These are phyloP conservation scores for Thelonectria blattea DNA, from an alignment of 2,329 filamentous ascomycete species.

Conservation along the genomic window DNA sequence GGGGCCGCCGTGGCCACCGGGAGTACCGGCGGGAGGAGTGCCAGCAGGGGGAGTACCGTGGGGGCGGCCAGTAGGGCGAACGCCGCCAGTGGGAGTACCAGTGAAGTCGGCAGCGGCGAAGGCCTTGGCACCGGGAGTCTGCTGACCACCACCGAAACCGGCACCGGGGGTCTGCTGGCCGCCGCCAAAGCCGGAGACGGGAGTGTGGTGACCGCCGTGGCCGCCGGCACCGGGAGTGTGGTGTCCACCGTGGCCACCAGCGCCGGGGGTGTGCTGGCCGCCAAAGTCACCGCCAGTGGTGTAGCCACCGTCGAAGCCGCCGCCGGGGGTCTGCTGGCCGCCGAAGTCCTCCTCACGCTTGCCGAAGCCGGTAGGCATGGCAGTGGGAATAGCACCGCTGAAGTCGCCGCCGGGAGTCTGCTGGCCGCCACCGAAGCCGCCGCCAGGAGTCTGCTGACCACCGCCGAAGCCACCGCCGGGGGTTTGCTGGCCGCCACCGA, in stretches of 20 bases:
- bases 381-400: neutral
- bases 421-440: neutral
- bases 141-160: constrained; percentile 6
- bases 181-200: constrained; percentile 1
- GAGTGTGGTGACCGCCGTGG: constrained; percentile 3
- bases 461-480: constrained; percentile 5
- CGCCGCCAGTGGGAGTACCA: neutral
- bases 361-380: neutral
- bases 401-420: constrained; percentile 6
- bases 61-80: neutral
- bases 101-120: neutral
- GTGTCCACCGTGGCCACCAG: constrained; percentile 1
- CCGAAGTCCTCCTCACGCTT: neutral
- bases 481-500: constrained; percentile 5
- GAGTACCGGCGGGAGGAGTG: neutral
- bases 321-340: neutral
- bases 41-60: neutral
- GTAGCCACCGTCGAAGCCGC: neutral
- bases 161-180: neutral
- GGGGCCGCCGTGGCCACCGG: constrained; percentile 1
- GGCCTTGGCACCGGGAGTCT: constrained; percentile 1
- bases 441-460: neutral
- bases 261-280: neutral
- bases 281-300: no score
- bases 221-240: neutral